Evolutionary conservation across 768 basidiomycete species (phyloP).

Genomic region (Russula sp.): DNA sequence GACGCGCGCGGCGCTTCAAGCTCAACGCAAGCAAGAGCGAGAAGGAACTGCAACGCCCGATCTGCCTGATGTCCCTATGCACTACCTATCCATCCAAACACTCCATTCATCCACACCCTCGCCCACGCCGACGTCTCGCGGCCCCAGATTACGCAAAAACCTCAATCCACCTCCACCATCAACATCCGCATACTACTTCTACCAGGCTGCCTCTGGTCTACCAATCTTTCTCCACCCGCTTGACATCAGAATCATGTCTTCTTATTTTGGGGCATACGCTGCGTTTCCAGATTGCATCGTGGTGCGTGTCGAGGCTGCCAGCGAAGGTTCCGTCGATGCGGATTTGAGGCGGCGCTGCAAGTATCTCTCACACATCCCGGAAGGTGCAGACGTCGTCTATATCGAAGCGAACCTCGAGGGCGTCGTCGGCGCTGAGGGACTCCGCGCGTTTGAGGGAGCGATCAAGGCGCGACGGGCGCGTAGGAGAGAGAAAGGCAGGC

Average conservation of each 20-base stretch:
- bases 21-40: slow-evolving; percentile 34
- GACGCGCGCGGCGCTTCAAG: slow-evolving; percentile 37
- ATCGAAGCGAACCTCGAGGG: slow-evolving; percentile 80
- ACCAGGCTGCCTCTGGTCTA: slow-evolving; percentile 88
- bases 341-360: slow-evolving; percentile 94
- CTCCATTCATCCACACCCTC: slow-evolving; percentile 17
- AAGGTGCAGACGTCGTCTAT: slow-evolving; percentile 90
- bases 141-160: slow-evolving; percentile 65
- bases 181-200: slow-evolving; percentile 91
- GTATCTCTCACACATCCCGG: slow-evolving; percentile 89
- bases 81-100: slow-evolving; percentile 47
- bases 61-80: slow-evolving; percentile 51
- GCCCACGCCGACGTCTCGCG: slow-evolving; percentile 40
- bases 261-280: slow-evolving; percentile 77
- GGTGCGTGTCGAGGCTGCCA: slow-evolving; percentile 72
- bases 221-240: slow-evolving; percentile 93
- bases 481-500: slow-evolving; percentile 76
- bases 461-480: slow-evolving; percentile 70
- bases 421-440: slow-evolving; percentile 71
- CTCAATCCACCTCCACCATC: slow-evolving; percentile 84
- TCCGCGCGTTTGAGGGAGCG: slow-evolving; percentile 81
- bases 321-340: slow-evolving; percentile 83
- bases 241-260: slow-evolving; percentile 88
- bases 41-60: slow-evolving; percentile 28
- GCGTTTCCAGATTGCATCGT: slow-evolving; percentile 81